These are phyloP conservation scores for Lepiota venenata DNA, from an alignment of 768 basidiomycete genomes.

Conservation along the genomic window DNA sequence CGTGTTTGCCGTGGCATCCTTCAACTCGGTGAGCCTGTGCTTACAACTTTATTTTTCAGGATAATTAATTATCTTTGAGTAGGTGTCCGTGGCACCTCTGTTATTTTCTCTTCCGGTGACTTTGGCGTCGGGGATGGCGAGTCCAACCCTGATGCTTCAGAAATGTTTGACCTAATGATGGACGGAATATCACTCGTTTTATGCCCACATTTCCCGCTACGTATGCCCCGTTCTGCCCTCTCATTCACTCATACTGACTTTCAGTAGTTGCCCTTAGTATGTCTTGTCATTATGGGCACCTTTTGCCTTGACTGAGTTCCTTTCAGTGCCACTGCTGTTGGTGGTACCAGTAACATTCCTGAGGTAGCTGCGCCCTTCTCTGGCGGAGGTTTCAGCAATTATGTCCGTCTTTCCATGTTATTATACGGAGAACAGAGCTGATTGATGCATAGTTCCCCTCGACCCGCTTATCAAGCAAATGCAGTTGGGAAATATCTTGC, in stretches of 20 bases:
- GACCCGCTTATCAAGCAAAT: conserved; percentile 50
- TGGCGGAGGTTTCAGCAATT: conserved; percentile 73
- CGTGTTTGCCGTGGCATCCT: conserved; percentile 61
- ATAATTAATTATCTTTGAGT: background rate
- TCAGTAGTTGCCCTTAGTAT: conserved; percentile 47
- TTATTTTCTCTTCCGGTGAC: conserved; percentile 68
- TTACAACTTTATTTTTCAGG: background rate
- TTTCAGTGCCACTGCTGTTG: conserved; percentile 66
- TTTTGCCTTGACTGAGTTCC: background rate
- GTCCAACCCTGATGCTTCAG: conserved; percentile 46
- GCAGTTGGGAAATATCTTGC: conserved; percentile 43
- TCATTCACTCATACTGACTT: background rate
- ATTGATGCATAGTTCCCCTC: conserved; percentile 37
- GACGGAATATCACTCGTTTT: conserved; percentile 50
- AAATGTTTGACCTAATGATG: conserved; percentile 59
- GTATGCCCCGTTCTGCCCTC: conserved; percentile 20
- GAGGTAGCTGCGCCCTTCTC: conserved; percentile 63
- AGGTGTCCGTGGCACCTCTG: conserved; percentile 64
- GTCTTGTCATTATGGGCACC: conserved; percentile 11
- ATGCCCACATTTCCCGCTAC: conserved; percentile 59
- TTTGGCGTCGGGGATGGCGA: conserved; percentile 65
- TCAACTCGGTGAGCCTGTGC: conserved; percentile 45
- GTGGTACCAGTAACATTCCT: conserved; percentile 57
- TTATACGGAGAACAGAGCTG: no score
- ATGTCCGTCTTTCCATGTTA: conserved; percentile 33